Evolutionary conservation across 768 basidiomycete genomes (phyloP).

Genomic region (Tulasnella sp.): DNA sequence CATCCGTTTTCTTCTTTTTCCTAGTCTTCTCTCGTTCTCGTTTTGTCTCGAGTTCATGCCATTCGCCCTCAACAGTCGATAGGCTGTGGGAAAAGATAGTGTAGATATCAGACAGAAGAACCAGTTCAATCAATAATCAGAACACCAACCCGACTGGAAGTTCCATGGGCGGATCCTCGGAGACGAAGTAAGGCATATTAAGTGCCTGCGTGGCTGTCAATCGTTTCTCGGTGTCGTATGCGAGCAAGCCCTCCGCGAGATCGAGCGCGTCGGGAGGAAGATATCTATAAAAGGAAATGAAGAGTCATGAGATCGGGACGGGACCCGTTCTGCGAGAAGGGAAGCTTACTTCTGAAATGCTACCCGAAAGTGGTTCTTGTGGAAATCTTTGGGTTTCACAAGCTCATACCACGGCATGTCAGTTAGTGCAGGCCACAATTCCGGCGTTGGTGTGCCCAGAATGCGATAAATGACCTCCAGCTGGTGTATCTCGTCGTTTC

Average conservation of each 20-base stretch:
- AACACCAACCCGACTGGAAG: slow-evolving; percentile 65
- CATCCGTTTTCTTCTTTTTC: slow-evolving; percentile 55
- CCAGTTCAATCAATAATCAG: neutral
- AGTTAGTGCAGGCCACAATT: slow-evolving; percentile 72
- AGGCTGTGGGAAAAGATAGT: slow-evolving; percentile 39
- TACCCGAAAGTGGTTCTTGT: slow-evolving; percentile 69
- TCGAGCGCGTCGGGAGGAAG: slow-evolving; percentile 79
- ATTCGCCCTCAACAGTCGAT: slow-evolving; percentile 78
- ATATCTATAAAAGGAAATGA: slow-evolving; percentile 44
- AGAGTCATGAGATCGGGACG: neutral
- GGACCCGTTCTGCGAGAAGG: neutral
- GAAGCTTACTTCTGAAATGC: slow-evolving; percentile 69
- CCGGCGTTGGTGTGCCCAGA: slow-evolving; percentile 76
- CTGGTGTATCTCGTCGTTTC: slow-evolving; percentile 95
- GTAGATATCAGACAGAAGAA: neutral
- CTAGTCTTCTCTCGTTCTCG: slow-evolving; percentile 55
- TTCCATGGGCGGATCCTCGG: slow-evolving; percentile 63
- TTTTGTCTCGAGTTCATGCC: slow-evolving; percentile 97
- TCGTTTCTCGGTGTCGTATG: slow-evolving; percentile 69
- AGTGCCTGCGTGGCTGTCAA: slow-evolving; percentile 73
- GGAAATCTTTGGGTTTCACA: slow-evolving; percentile 73
- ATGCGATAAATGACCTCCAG: slow-evolving; percentile 86
- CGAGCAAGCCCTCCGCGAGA: slow-evolving; percentile 70
- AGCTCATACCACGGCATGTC: slow-evolving; percentile 97
- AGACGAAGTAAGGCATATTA: slow-evolving; percentile 69